A percentile compares a stretch with the other conserved stretches of the same genome.
Evolutionary conservation across 352 stramenopile genomes (phyloP).

Genomic region (Pythium grandisporangium): DNA sequence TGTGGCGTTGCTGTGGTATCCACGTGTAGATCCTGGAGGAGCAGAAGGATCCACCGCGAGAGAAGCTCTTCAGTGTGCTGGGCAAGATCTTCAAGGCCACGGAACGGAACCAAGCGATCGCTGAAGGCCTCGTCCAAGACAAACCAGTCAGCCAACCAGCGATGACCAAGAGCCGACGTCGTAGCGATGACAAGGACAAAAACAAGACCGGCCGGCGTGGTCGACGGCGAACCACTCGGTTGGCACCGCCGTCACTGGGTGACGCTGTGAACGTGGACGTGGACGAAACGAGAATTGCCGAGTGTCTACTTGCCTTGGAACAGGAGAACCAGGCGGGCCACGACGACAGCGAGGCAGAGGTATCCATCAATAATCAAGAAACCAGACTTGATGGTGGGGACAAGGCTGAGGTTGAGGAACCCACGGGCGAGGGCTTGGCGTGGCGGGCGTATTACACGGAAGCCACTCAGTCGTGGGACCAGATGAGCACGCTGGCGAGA

Average conservation of each 20-base stretch:
- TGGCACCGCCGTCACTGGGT: too few species aligned
- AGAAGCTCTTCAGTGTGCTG: conserved; percentile 65
- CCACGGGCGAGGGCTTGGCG: too few species aligned
- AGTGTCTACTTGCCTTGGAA: too few species aligned
- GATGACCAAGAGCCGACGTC: conserved; percentile 4
- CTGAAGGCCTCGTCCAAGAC: background rate
- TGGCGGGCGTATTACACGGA: conserved; percentile 1
- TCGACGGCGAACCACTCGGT: too few species aligned
- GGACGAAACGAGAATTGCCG: background rate
- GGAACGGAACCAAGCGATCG: conserved; percentile 43
- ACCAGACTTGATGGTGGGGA: too few species aligned
- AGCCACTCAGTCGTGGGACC: conserved; percentile 12
- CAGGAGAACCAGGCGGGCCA: too few species aligned
- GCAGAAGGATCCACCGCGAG: conserved; percentile 47
- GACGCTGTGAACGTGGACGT: background rate
- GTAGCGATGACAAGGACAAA: conserved; percentile 2
- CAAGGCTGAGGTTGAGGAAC: too few species aligned
- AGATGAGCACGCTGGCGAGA: conserved; percentile 8
- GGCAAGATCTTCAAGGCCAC: conserved; percentile 69
- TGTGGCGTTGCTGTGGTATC: background rate
- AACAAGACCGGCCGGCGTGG: background rate
- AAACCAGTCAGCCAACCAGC: conserved; percentile 8
- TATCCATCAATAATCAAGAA: too few species aligned
- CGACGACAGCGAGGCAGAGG: too few species aligned
- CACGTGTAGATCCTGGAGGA: conserved; percentile 50